These are phyloP conservation scores for Neurospora terricola DNA, from an alignment of 495 filamentous ascomycete species.

Conservation along the genomic window DNA sequence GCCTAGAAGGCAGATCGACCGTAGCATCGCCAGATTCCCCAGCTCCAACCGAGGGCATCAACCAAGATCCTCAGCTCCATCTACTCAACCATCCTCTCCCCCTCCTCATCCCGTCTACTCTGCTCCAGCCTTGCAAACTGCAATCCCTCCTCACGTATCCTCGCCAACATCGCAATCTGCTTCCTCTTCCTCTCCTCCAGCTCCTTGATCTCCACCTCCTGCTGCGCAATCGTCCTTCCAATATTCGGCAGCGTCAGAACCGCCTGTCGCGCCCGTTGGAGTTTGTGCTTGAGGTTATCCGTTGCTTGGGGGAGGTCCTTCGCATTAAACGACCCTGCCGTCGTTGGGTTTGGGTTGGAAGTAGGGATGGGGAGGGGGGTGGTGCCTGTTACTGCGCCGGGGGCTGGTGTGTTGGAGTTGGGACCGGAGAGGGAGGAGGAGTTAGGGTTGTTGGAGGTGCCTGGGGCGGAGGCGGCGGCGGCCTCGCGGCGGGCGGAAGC, in stretches of 20 bases:
- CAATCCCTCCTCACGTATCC: conserved; percentile 33
- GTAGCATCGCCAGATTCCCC: neutral
- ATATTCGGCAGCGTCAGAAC: conserved; percentile 67
- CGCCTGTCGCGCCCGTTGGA: conserved; percentile 63
- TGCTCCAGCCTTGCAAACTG: conserved; percentile 17
- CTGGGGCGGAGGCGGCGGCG: conserved; percentile 1
- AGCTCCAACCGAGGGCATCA: neutral
- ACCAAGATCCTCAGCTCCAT: neutral
- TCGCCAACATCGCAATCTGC: conserved; percentile 46
- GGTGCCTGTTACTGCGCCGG: conserved; percentile 25
- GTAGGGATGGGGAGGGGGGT: conserved; percentile 15
- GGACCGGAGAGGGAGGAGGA: conserved; percentile 2
- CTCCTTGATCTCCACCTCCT: conserved; percentile 67
- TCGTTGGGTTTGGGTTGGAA: neutral
- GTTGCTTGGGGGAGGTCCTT: conserved; percentile 71
- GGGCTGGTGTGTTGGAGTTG: conserved; percentile 4
- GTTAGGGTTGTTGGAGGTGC: conserved; percentile 10
- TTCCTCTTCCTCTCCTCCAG: conserved; percentile 56
- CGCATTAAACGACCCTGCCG: conserved; percentile 40
- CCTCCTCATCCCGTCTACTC: conserved; percentile 4
- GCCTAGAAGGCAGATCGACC: neutral
- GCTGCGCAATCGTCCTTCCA: conserved; percentile 59
- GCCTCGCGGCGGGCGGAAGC: conserved; percentile 5
- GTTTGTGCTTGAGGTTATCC: conserved; percentile 64
- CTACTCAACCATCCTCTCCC: conserved; percentile 16